Evolutionary conservation across 108 stramenopile genomes (phyloP).

Genomic region (Skeletonema tropicum): DNA sequence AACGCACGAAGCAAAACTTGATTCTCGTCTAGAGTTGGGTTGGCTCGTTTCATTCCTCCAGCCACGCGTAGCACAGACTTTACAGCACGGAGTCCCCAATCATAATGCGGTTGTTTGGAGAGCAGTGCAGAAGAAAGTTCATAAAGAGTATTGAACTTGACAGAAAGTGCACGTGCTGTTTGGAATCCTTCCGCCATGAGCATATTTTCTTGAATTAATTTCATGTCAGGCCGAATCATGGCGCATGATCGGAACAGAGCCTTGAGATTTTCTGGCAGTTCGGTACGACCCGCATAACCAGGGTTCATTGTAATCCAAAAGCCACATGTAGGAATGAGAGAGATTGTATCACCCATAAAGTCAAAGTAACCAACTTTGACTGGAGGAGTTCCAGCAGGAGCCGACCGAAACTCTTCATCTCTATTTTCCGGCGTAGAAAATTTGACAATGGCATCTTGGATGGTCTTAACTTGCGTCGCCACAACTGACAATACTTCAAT

Average conservation of each 20-base stretch:
- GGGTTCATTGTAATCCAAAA: conserved; percentile 95
- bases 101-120: conserved; percentile 91
- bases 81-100: conserved; percentile 92
- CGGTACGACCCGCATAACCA: conserved; percentile 91
- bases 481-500: conserved; percentile 94
- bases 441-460: conserved; percentile 90
- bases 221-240: conserved; percentile 93
- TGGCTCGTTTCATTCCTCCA: conserved; percentile 88
- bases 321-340: conserved; percentile 88
- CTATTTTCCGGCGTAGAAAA: conserved; percentile 82
- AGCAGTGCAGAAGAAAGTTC: conserved; percentile 84
- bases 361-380: conserved; percentile 86
- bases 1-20: conserved; percentile 91
- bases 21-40: conserved; percentile 84
- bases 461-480: conserved; percentile 91
- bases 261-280: conserved; percentile 92
- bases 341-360: conserved; percentile 87
- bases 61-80: conserved; percentile 92
- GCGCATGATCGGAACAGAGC: conserved; percentile 92
- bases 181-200: conserved; percentile 94
- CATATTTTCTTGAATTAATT: conserved; percentile 94
- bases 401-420: conserved; percentile 76
- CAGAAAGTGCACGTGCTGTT: conserved; percentile 81
- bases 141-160: conserved; percentile 93
- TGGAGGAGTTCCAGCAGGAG: conserved; percentile 86